These are phyloP conservation scores for Eucalyptus sp. DNA, from an alignment of 345 rosid genomes.

Conservation along the genomic window DNA sequence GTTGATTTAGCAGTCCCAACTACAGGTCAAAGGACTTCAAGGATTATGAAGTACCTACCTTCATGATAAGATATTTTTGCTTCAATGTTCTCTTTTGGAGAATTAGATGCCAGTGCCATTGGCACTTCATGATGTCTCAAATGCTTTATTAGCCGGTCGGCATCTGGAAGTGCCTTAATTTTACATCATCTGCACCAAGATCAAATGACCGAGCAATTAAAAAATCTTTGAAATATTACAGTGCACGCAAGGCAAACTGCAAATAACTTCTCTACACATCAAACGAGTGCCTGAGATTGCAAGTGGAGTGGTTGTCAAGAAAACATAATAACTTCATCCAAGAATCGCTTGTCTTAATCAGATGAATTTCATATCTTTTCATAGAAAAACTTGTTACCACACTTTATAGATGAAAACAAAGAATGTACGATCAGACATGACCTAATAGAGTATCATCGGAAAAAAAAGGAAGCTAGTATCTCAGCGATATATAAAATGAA, in stretches of 20 bases:
- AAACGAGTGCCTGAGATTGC: background rate
- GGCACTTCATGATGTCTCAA: conserved; percentile 53
- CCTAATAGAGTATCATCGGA: background rate
- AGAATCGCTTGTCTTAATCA: background rate
- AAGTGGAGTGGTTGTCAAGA: background rate
- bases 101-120: conserved; percentile 82
- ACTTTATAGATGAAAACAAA: background rate
- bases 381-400: background rate
- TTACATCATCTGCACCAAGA: conserved; percentile 40
- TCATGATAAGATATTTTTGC: conserved; percentile 57
- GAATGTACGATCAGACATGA: background rate
- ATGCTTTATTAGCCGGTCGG: conserved; percentile 63
- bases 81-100: conserved; percentile 51
- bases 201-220: background rate
- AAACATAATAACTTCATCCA: background rate
- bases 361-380: background rate
- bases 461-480: background rate
- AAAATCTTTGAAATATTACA: background rate
- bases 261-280: background rate
- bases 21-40: background rate
- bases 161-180: conserved; percentile 81
- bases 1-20: background rate
- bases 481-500: background rate
- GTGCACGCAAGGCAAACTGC: background rate
- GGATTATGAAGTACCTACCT: conserved; percentile 17